phyloP scores from a whole-genome alignment of 1,284 basidiomycete species.

The Apiotrichum laibachii region DNA sequence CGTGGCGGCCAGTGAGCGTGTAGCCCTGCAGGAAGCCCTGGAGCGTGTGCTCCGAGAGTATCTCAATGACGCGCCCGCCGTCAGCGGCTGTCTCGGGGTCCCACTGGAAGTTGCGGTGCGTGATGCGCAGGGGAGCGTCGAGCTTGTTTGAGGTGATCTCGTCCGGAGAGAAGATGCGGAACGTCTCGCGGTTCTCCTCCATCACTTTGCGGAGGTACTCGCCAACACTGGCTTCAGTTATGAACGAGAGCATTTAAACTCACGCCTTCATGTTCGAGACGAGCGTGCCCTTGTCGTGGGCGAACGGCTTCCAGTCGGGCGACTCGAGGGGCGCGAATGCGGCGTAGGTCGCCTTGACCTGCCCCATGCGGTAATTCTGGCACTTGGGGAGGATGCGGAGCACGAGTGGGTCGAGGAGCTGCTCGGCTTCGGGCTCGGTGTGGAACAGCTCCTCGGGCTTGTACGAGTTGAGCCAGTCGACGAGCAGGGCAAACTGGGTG shows the following conservation, averaged over 20 bases:
- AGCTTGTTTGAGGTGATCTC: slow-evolving; percentile 82
- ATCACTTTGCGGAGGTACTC: slow-evolving; percentile 54
- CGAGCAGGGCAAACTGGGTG: slow-evolving; percentile 63
- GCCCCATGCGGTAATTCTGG: slow-evolving; percentile 39
- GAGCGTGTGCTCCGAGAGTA: slow-evolving; percentile 81
- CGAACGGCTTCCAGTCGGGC: slow-evolving; percentile 64
- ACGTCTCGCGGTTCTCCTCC: slow-evolving; percentile 63
- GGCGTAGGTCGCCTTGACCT: slow-evolving; percentile 58
- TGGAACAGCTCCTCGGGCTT: slow-evolving; percentile 63
- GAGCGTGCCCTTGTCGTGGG: slow-evolving; percentile 59
- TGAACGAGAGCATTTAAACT: slow-evolving; percentile 13
- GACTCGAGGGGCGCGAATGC: slow-evolving; percentile 62
- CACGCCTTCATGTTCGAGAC: slow-evolving; percentile 71
- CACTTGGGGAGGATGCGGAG: slow-evolving; percentile 45
- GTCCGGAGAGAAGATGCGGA: slow-evolving; percentile 89
- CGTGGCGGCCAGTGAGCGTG: slow-evolving; percentile 66
- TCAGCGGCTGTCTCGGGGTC: slow-evolving; percentile 21
- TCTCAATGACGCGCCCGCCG: slow-evolving; percentile 67
- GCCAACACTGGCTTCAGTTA: slow-evolving; percentile 7
- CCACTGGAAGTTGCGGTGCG: slow-evolving; percentile 31
- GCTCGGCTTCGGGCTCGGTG: slow-evolving; percentile 52
- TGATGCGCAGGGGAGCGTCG: slow-evolving; percentile 71
- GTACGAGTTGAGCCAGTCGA: slow-evolving; percentile 69
- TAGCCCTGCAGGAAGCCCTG: slow-evolving; percentile 86
- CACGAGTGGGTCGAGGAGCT: slow-evolving; percentile 38